Base-by-base conservation (phyloP, 306 rosid species). In the Rosa lucieae region DNA sequence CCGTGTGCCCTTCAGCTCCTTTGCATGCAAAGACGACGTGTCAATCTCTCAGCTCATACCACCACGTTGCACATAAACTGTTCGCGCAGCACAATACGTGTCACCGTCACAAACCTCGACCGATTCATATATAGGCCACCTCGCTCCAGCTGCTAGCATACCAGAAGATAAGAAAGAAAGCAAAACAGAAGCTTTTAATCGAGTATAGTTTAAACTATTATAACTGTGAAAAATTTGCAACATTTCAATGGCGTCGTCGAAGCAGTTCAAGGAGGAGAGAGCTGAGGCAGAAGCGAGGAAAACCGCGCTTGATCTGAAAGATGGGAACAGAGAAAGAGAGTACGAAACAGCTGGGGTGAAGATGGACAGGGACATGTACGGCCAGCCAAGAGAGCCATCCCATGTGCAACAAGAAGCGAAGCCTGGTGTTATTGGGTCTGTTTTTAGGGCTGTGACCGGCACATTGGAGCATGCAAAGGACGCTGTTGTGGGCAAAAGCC, bases 251-350 rank as follows among this genome's bases (percentile, higher is more conserved):
- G 92, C 93, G 23, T 90, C 91, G 18, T 65, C 92, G 10, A 51
- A 37, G 46, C 79, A 86, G 42, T 82, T 81, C 82, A 91, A 87
- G 81, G 81, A 87, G 43, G 89, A 87, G 80, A 76, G 86, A 81
- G 97, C 97, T 0, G 92, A 88, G 83, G 97, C 90, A 51, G 92
- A 89, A 0, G 86, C 89, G 2, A 89, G 83, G 43, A 88, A 86
- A 1, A 90, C 92, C 0, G 93, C 97, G 5, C 70, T 84, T 21
- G 95, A 89, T 48, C 79, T 92, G 6, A 81, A 82, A 23, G 92
- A 92, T 18, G 75, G 76, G 0, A 80, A 79, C 53, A 82, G 81
- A 81, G 78, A 72, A n/a, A 68, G 20, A 23, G 82, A 72, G 37
- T 18, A 2, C 8, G 82, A 83, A 1, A 35, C n/a, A 3, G 26